Evolutionary conservation across 2,329 filamentous ascomycete genomes (phyloP).

Genomic region (Aureobasidium sp.): DNA sequence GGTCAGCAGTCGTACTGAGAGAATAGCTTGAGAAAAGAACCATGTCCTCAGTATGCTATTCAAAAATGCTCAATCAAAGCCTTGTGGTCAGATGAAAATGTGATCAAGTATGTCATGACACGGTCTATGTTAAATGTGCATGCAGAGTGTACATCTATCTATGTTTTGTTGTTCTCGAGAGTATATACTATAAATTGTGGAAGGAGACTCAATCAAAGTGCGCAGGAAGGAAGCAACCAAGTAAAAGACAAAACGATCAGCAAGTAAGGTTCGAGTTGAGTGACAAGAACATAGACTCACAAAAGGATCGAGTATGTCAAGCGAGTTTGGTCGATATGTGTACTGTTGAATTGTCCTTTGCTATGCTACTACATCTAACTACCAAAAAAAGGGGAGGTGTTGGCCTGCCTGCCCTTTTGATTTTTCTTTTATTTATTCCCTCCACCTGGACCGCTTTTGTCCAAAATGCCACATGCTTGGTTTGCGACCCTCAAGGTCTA

Average conservation of each 20-base stretch:
- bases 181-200: no score
- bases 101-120: no score
- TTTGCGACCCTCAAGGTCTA: slow-evolving; percentile 2
- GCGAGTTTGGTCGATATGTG: background rate
- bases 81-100: no score
- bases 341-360: background rate
- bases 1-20: no score
- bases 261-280: no score
- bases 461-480: background rate
- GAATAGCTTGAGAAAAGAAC: no score
- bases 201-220: background rate
- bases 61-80: no score
- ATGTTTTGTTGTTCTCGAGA: no score
- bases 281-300: background rate
- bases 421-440: background rate
- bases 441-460: background rate
- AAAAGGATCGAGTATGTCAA: background rate
- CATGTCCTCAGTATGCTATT: no score
- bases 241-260: background rate
- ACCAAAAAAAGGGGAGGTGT: background rate
- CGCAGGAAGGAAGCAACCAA: background rate
- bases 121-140: no score
- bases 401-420: background rate
- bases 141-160: no score
- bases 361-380: slow-evolving; percentile 5